phyloP scores from a whole-genome alignment of 2,329 filamentous ascomycete genomes.

The Stachybotrys chlorohalonatus region DNA sequence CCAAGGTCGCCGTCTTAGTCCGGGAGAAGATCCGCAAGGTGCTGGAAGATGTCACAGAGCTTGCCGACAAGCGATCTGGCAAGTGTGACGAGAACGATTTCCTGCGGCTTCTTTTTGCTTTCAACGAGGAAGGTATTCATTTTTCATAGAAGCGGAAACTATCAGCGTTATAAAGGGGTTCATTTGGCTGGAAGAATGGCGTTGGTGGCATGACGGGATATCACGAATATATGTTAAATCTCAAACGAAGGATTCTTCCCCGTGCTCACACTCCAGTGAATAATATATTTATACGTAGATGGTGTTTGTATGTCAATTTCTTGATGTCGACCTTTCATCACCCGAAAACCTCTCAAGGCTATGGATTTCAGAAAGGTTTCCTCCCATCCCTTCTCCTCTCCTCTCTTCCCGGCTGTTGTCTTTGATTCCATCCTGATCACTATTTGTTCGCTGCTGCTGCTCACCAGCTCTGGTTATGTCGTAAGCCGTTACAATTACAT shows the following conservation, averaged over 20 bases:
- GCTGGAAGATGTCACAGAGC: constrained; percentile 67
- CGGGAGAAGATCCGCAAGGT: constrained; percentile 79
- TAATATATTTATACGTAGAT: not conserved
- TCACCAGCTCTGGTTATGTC: constrained; percentile 2
- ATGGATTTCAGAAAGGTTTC: not conserved
- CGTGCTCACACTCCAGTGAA: not conserved
- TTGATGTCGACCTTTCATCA: not conserved
- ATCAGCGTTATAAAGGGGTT: not conserved
- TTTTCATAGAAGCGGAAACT: constrained; percentile 50
- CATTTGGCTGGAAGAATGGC: not conserved
- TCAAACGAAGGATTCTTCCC: not conserved
- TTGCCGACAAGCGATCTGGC: constrained; percentile 72
- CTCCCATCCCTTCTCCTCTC: not conserved
- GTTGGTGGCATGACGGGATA: not conserved
- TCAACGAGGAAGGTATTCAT: constrained; percentile 89
- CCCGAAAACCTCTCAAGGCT: not conserved
- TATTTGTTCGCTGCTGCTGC: not conserved
- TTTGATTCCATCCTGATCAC: not conserved
- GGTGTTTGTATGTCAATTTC: not conserved
- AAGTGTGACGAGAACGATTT: constrained; percentile 94
- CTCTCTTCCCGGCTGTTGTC: not conserved
- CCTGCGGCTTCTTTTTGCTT: constrained; percentile 66
- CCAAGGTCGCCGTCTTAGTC: constrained; percentile 73
- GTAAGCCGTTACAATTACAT: constrained; percentile 17
- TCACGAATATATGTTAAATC: not conserved